phyloP scores from a whole-genome alignment of 805 yeast genomes.

The Teunomyces pallodes region DNA sequence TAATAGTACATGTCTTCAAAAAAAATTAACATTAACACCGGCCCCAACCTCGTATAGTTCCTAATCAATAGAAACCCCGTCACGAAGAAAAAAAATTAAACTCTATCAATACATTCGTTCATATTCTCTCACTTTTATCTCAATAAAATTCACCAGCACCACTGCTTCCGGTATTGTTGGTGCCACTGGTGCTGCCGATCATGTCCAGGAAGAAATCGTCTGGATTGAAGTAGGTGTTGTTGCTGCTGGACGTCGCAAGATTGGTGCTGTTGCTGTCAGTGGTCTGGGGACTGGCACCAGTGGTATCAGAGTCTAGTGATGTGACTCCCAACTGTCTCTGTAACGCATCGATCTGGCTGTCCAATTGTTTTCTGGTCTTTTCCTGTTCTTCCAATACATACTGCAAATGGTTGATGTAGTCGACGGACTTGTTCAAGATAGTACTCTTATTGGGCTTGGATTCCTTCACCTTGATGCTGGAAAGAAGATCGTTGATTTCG shows the following conservation, averaged over 20 bases:
- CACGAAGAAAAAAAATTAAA: neutral
- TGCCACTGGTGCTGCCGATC: constrained; percentile 6
- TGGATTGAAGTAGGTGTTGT: constrained; percentile 16
- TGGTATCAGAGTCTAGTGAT: neutral
- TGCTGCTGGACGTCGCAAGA: constrained; percentile 4
- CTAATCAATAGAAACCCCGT: constrained; percentile 1
- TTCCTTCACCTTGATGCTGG: constrained; percentile 52
- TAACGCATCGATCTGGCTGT: constrained; percentile 4
- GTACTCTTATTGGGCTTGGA: constrained; percentile 81
- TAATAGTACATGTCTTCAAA: neutral
- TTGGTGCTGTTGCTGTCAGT: constrained; percentile 4
- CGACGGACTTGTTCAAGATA: constrained; percentile 74
- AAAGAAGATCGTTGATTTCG: constrained; percentile 35
- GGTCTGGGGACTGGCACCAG: neutral
- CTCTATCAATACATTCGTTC: neutral
- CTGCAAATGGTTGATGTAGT: constrained; percentile 66
- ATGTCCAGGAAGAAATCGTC: constrained; percentile 23
- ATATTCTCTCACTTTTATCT: neutral
- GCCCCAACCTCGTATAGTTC: neutral
- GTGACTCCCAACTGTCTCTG: neutral
- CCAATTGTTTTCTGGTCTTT: constrained; percentile 40
- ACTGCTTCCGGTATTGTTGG: constrained; percentile 1
- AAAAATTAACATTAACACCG: neutral
- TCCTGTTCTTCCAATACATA: constrained; percentile 60
- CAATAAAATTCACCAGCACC: neutral